Percentiles rank a stretch among this genome's conserved stretches.
phyloP scores from a whole-genome alignment of 192 early-diverging fungal species.

The Entomortierella chlamydospora region DNA sequence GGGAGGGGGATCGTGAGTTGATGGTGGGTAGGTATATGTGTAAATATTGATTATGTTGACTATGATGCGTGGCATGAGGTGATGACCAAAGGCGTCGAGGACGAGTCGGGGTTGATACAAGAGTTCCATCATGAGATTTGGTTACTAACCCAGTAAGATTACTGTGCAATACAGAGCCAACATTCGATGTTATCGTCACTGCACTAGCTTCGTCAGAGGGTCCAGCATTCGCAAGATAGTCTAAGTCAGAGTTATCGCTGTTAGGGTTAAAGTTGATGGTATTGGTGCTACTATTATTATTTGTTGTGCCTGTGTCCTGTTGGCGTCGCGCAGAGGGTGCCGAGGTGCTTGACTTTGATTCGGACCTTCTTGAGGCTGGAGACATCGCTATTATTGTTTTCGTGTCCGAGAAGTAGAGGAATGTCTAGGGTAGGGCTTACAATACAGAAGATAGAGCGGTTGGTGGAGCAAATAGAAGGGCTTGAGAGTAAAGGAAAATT shows the following conservation, averaged over 20 bases:
- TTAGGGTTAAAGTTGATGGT: background rate
- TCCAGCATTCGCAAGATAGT: background rate
- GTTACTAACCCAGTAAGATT: slow-evolving; percentile 27
- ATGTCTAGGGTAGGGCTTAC: background rate
- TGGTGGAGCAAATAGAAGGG: too few species aligned
- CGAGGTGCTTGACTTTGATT: slow-evolving; percentile 2
- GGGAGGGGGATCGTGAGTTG: background rate
- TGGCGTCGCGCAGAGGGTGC: background rate
- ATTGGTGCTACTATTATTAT: slow-evolving; percentile 5
- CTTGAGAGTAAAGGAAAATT: too few species aligned
- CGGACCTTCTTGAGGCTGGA: slow-evolving; percentile 35
- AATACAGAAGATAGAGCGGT: too few species aligned
- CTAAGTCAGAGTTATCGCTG: background rate
- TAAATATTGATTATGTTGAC: too few species aligned
- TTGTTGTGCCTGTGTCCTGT: background rate
- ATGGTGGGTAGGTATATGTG: too few species aligned
- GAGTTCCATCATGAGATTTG: background rate
- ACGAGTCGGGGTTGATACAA: too few species aligned
- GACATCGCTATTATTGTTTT: slow-evolving; percentile 18
- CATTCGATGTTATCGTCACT: background rate
- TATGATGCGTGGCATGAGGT: too few species aligned
- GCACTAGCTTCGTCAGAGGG: background rate
- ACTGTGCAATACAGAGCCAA: background rate
- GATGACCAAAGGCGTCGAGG: background rate
- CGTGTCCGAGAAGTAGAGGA: background rate